A percentile compares a stretch with the other conserved stretches of the same genome.
phyloP scores from a whole-genome alignment of 2,329 filamentous ascomycete genomes.

The Neopestalotiopsis sp. region DNA sequence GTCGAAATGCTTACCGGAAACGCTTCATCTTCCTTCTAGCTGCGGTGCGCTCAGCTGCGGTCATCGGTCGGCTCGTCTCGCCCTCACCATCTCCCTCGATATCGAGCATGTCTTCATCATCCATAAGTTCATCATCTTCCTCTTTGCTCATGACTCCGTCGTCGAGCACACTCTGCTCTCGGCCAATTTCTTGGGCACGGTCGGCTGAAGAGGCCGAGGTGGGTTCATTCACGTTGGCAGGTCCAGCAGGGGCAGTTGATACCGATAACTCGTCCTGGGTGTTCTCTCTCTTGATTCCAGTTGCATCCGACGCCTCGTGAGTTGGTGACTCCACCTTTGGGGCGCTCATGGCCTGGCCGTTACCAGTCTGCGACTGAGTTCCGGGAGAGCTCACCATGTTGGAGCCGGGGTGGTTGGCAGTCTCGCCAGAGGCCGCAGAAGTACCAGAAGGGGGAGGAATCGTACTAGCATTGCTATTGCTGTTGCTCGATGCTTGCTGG shows the following conservation, averaged over 20 bases:
- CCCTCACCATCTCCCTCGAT: constrained; percentile 47
- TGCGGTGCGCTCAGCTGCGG: constrained; percentile 62
- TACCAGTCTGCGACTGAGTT: constrained; percentile 42
- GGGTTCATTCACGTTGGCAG: constrained; percentile 47
- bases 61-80: constrained; percentile 50
- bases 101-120: constrained; percentile 65
- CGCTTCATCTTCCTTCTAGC: constrained; percentile 73
- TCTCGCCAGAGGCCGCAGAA: constrained; percentile 56
- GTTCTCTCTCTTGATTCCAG: constrained; percentile 45
- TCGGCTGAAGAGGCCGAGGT: constrained; percentile 45
- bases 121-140: constrained; percentile 57
- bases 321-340: constrained; percentile 46
- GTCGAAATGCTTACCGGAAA: constrained; percentile 64
- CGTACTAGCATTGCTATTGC: constrained; percentile 39
- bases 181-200: constrained; percentile 39
- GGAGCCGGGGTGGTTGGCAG: constrained; percentile 63
- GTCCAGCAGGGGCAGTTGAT: constrained; percentile 45
- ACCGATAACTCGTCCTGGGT: constrained; percentile 45
- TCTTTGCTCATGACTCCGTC: constrained; percentile 49
- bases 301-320: constrained; percentile 42
- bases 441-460: constrained; percentile 44
- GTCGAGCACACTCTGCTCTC: constrained; percentile 43
- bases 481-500: constrained; percentile 44
- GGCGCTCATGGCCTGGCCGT: constrained; percentile 48
- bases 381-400: constrained; percentile 38